phyloP scores from a whole-genome alignment of 2,329 filamentous ascomycete species.

The Ophiocordyceps sinensis region DNA sequence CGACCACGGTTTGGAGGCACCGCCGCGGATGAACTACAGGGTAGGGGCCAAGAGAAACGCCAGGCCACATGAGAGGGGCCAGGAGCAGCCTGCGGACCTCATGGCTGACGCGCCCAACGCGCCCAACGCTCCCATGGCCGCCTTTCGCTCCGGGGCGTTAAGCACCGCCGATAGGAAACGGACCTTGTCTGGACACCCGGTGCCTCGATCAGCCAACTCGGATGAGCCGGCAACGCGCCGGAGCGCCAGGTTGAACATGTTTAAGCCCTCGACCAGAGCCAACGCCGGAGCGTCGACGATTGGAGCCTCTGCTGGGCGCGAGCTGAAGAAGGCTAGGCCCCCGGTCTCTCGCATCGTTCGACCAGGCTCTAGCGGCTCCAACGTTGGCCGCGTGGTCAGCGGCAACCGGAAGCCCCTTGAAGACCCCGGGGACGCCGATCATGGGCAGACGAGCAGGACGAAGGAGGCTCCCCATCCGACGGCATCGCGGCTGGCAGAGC shows the following conservation, averaged over 20 bases:
- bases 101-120: conserved; percentile 28
- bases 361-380: conserved; percentile 50
- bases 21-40: conserved; percentile 50
- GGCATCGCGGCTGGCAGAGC: conserved; percentile 25
- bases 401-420: conserved; percentile 69
- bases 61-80: conserved; percentile 21
- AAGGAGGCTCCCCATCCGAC: conserved; percentile 27
- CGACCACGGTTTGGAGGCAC: conserved; percentile 40
- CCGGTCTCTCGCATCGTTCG: conserved; percentile 53
- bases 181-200: conserved; percentile 75
- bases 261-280: conserved; percentile 55
- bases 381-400: conserved; percentile 74
- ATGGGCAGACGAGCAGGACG: conserved; percentile 40
- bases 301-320: conserved; percentile 45
- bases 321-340: conserved; percentile 73
- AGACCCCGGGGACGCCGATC: conserved; percentile 54
- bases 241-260: conserved; percentile 56
- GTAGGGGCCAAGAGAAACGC: conserved; percentile 28
- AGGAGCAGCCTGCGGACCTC: conserved; percentile 17
- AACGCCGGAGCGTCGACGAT: conserved; percentile 42
- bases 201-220: conserved; percentile 32
- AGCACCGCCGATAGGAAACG: conserved; percentile 60
- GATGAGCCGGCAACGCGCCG: conserved; percentile 50
- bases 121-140: conserved; percentile 20
- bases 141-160: conserved; percentile 18